These are phyloP conservation scores for Thalassia testudinum DNA, from an alignment of 116 monocot genomes.

Conservation along the genomic window DNA sequence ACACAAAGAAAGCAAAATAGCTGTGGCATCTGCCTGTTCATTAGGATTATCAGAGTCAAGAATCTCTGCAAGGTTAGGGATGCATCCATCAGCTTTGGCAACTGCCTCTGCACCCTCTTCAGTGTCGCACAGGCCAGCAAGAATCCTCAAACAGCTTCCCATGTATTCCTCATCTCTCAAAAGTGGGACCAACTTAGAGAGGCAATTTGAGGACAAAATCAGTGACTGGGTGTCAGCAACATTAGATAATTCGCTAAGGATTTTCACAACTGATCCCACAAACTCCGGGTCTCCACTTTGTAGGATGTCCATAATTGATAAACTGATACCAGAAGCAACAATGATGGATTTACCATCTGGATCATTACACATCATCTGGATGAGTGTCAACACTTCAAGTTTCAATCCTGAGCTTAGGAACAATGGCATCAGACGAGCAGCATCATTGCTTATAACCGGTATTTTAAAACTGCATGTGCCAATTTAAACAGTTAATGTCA, in stretches of 20 bases:
- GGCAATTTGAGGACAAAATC: constrained; percentile 34
- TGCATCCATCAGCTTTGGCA: constrained; percentile 29
- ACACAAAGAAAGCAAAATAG: constrained; percentile 42
- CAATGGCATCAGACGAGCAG: constrained; percentile 24
- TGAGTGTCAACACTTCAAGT: constrained; percentile 38
- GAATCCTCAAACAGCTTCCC: constrained; percentile 29
- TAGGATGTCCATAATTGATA: constrained; percentile 24
- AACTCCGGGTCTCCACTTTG: constrained; percentile 22
- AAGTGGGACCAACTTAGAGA: constrained; percentile 29
- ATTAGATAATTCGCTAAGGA: constrained; percentile 43
- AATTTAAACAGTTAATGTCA: not conserved
- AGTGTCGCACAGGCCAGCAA: constrained; percentile 25
- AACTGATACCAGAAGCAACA: constrained; percentile 17
- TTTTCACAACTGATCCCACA: constrained; percentile 22
- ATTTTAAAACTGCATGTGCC: constrained; percentile 35
- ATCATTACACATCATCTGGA: constrained; percentile 26
- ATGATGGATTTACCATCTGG: constrained; percentile 15
- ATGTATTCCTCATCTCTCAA: constrained; percentile 18
- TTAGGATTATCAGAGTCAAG: constrained; percentile 43
- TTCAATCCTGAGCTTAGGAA: constrained; percentile 33
- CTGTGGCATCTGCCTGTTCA: constrained; percentile 48
- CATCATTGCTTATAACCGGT: constrained; percentile 27
- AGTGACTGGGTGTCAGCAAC: constrained; percentile 22
- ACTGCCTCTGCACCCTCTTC: constrained; percentile 35
- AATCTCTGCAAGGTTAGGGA: constrained; percentile 43